Base-by-base conservation (phyloP, 2,329 filamentous ascomycete genomes). In the Cercospora janseana region DNA sequence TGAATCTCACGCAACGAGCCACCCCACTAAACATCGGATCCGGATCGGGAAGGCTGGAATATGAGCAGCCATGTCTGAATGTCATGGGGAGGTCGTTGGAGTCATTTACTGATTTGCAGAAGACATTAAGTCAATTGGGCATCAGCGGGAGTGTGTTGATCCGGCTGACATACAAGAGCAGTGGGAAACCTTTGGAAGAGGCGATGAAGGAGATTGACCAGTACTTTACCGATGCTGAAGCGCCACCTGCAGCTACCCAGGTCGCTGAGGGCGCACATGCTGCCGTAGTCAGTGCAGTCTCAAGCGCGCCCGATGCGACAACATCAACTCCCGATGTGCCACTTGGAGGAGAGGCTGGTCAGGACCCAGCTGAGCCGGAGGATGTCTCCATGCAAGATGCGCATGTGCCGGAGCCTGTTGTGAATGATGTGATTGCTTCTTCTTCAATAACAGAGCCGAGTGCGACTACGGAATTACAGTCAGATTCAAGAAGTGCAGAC, bases 121-220 rank as follows among this genome's bases (percentile, higher is more conserved):
- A 95, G 75, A 91, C 88, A 1, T 71, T 98, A 37, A 84, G 83
- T 4, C 88, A 95, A 67, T 73, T 97, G 13, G 93, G 93, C 0
- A 85, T 94, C 63, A 94, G 91, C 65, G 92, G 93, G 4, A 92
- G 80, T 63, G 84, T 88, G 4, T 72, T 95, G 48, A 77, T 98
- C 47, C 80, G 88, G 50, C 71, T 98, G 52, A 82, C 77, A 26
- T 97, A 92, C 71, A 83, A 79, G 65, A 78, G 78, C 56, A 93
- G 88, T 5, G 83, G 86, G 9, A 82, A 81, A 66, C 90, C 90
- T 2, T 71, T 97, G 21, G 88, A 89, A 59, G 87, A 92, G 56
- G 92, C 92, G 7, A 89, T 95, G 83, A 73, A 76, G 38, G 79
- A 92, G 63, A 95, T 97, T 55, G 79, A 80, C 16, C 75, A 82